Base-by-base conservation (phyloP, 352 stramenopile genomes). In the Pythium insidiosum region DNA sequence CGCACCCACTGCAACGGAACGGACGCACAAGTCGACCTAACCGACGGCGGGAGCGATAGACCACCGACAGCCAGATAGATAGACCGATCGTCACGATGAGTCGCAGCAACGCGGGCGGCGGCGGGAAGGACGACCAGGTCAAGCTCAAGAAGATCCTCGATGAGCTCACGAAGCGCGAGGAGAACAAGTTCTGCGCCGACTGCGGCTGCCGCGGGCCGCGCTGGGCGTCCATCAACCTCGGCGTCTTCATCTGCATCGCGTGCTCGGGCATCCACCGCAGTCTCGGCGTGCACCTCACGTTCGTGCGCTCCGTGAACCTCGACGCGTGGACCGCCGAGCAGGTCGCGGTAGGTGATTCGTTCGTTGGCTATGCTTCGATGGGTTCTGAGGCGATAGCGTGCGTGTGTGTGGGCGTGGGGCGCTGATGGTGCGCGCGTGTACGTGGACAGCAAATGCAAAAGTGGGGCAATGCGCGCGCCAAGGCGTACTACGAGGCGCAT, bases 191-290 rank as follows among this genome's bases (percentile, higher is more conserved):
- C 43, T 95, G 84, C 54, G 83, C 83, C 53, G 84, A 95, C 61
- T 95, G 84, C 56, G 68, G 79, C 58, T 84, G 73, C 23, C 82
- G 81, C 47, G 83, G 77, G 0, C 91, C 91, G 22, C 87, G 84
- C 40, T 98, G 92, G 92, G 89, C 88, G 24, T 95, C 80, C 22
- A 94, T 96, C 52, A 97, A 95, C 66, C 62, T 97, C 15, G 92
- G 92, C 23, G 86, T 97, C 18, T 97, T 97, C 63, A 90, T 98
- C 51, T 98, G 92, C 68, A 95, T 96, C 55, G 73, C 84, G 38
- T 98, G 92, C 65, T 93, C 86, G 13, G 91, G 88, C 23, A 94
- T 97, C 57, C 92, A 98, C 57, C 83, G 92, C 47, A 92, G 79
- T 36, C 68, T 98, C 40, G 92, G 92, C 44, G 85, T 96, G 23